These are phyloP conservation scores for Wickerhamiella azymoides DNA, from an alignment of 805 yeast species.

Conservation along the genomic window DNA sequence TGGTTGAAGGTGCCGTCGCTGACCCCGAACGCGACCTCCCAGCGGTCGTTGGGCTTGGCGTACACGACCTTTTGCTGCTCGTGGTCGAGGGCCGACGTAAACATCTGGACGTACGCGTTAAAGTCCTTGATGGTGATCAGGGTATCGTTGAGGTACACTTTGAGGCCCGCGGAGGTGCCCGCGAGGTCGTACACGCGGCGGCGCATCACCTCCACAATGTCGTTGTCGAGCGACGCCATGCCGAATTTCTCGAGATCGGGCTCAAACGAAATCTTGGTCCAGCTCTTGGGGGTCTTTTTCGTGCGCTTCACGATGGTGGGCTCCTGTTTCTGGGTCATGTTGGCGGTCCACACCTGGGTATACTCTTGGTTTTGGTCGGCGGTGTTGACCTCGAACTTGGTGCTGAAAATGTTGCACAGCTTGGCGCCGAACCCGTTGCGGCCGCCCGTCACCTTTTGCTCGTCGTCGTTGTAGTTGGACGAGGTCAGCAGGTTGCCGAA, in stretches of 20 bases:
- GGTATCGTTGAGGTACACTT: constrained; percentile 64
- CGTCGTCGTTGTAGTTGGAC: constrained; percentile 88
- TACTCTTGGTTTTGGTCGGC: constrained; percentile 67
- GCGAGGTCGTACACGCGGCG: constrained; percentile 93
- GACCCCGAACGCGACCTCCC: constrained; percentile 94
- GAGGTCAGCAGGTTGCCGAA: constrained; percentile 92
- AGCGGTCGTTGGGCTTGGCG: constrained; percentile 68
- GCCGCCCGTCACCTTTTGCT: constrained; percentile 95
- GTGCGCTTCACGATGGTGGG: constrained; percentile 49
- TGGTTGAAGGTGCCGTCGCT: constrained; percentile 85
- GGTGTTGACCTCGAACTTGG: constrained; percentile 75
- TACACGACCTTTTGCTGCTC: constrained; percentile 51
- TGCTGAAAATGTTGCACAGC: constrained; percentile 87
- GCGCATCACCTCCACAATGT: constrained; percentile 66
- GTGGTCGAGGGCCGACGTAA: constrained; percentile 55
- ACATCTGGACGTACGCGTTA: constrained; percentile 79
- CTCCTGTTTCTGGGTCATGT: constrained; percentile 65
- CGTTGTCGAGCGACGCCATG: constrained; percentile 75
- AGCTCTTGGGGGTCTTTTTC: constrained; percentile 39
- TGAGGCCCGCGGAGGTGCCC: constrained; percentile 78
- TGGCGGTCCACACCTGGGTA: constrained; percentile 72
- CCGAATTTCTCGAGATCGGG: constrained; percentile 79
- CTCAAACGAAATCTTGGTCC: constrained; percentile 71
- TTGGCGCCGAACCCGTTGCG: constrained; percentile 98
- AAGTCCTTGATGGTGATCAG: constrained; percentile 57